Conservation (phyloP, 2,329 filamentous ascomycete species). For the Scedosporium dehoogii region DNA sequence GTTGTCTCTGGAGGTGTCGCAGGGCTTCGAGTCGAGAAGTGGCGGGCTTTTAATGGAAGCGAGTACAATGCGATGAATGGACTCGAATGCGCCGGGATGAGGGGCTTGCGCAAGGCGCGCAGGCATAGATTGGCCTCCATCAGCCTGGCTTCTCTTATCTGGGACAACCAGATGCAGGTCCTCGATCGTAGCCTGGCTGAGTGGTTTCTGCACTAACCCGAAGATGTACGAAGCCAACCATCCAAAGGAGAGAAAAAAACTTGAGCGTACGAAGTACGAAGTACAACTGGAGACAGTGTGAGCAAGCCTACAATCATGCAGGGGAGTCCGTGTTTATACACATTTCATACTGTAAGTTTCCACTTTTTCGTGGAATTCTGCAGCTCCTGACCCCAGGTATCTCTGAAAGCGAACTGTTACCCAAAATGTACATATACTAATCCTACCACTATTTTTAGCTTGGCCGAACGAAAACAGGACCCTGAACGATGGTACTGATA, state of each 20-base stretch:
- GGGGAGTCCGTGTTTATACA: not conserved
- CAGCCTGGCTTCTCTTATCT: not conserved
- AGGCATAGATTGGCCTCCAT: constrained; percentile 3
- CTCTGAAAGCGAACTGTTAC: not conserved
- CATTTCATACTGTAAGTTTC: not conserved
- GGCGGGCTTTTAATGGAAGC: not conserved
- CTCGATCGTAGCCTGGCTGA: not conserved
- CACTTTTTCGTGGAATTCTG: not conserved
- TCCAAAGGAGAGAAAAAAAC: not conserved
- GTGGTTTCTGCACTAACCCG: not conserved
- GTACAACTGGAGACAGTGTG: not conserved
- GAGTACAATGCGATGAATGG: not conserved
- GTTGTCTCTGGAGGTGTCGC: not conserved
- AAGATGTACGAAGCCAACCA: not conserved
- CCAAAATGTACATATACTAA: not conserved
- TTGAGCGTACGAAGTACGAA: not conserved
- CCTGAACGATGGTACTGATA: not conserved
- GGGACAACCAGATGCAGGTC: not conserved
- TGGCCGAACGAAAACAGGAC: not conserved
- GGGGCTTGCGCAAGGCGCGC: constrained; percentile 1
- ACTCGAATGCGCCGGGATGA: not conserved
- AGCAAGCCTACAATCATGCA: not conserved
- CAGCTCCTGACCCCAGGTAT: not conserved
- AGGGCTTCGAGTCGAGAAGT: constrained; percentile 1
- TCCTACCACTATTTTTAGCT: not conserved